phyloP scores from a whole-genome alignment of 306 rosid genomes.

The Prunus salicina region DNA sequence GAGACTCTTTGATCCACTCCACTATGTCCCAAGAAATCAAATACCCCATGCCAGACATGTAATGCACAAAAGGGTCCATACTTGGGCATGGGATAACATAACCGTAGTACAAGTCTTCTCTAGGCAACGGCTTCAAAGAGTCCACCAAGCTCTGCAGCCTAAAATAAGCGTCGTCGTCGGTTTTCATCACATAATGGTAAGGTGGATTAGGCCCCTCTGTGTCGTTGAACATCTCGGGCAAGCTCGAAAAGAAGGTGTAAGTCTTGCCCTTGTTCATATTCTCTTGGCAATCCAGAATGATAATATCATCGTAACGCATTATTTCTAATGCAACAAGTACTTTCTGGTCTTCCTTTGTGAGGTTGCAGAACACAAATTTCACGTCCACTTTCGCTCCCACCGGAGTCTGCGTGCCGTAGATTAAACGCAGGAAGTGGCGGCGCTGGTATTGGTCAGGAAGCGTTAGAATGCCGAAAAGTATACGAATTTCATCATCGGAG shows the following conservation, averaged over 20 bases:
- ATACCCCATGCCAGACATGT: constrained; percentile 99
- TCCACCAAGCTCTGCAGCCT: constrained; percentile 58
- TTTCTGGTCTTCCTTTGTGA: constrained; percentile 86
- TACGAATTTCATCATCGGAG: constrained; percentile 43
- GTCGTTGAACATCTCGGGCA: constrained; percentile 62
- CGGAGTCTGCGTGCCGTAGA: constrained; percentile 66
- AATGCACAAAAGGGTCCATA: constrained; percentile 80
- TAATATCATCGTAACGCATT: constrained; percentile 76
- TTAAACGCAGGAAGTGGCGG: constrained; percentile 88
- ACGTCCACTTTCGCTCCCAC: constrained; percentile 63
- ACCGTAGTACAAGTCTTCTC: constrained; percentile 85
- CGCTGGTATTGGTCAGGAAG: constrained; percentile 89
- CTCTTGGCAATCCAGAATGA: constrained; percentile 82
- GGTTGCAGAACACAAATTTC: constrained; percentile 84
- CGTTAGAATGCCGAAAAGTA: constrained; percentile 78
- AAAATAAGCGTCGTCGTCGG: constrained; percentile 75
- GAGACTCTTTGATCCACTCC: constrained; percentile 76
- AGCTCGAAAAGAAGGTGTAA: constrained; percentile 63
- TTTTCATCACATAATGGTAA: constrained; percentile 84
- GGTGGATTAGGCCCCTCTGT: constrained; percentile 51
- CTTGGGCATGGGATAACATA: constrained; percentile 91
- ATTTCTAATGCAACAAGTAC: constrained; percentile 66
- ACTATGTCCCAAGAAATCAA: constrained; percentile 88
- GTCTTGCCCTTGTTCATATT: constrained; percentile 97
- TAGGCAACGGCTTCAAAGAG: constrained; percentile 58